These are phyloP conservation scores for Saturnispora dispora DNA, from an alignment of 805 yeast species.

Conservation along the genomic window DNA sequence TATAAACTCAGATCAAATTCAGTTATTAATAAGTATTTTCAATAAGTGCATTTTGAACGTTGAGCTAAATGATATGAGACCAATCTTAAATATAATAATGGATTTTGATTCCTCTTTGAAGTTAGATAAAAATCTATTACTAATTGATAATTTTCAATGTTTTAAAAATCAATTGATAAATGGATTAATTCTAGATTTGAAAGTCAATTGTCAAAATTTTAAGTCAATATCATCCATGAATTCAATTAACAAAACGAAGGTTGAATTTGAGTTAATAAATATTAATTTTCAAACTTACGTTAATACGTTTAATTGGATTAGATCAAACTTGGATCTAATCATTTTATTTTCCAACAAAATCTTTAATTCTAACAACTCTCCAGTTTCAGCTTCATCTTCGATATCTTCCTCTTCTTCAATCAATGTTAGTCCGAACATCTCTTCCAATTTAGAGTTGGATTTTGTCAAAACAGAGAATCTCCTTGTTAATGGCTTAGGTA, in stretches of 20 bases:
- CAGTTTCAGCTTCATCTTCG: not conserved
- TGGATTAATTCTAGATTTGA: slow-evolving; percentile 11
- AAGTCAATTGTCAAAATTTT: slow-evolving; percentile 2
- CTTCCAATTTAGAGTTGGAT: not conserved
- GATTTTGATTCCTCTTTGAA: slow-evolving; percentile 11
- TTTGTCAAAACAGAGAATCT: not conserved
- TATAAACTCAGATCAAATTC: not conserved
- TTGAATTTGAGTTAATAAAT: not conserved
- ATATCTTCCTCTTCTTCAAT: not conserved
- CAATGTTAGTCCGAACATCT: slow-evolving; percentile 3
- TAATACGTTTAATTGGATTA: slow-evolving; percentile 5
- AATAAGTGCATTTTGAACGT: slow-evolving; percentile 9
- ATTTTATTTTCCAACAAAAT: slow-evolving; percentile 7
- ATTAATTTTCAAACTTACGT: slow-evolving; percentile 1
- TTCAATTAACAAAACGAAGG: not conserved
- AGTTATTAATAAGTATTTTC: slow-evolving; percentile 7
- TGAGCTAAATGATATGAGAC: slow-evolving; percentile 14
- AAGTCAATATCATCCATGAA: not conserved
- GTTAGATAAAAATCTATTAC: slow-evolving; percentile 1
- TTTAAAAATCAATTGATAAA: slow-evolving; percentile 5
- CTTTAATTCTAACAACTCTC: not conserved
- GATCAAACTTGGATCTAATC: slow-evolving; percentile 8
- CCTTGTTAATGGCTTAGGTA: not conserved
- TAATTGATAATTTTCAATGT: slow-evolving; percentile 3
- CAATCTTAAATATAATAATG: slow-evolving; percentile 11